Evolutionary conservation across 805 yeast genomes (phyloP), one percentile per base, ranked within the genome.

Genomic region (Cyberlindnera xylosilytica): DNA sequence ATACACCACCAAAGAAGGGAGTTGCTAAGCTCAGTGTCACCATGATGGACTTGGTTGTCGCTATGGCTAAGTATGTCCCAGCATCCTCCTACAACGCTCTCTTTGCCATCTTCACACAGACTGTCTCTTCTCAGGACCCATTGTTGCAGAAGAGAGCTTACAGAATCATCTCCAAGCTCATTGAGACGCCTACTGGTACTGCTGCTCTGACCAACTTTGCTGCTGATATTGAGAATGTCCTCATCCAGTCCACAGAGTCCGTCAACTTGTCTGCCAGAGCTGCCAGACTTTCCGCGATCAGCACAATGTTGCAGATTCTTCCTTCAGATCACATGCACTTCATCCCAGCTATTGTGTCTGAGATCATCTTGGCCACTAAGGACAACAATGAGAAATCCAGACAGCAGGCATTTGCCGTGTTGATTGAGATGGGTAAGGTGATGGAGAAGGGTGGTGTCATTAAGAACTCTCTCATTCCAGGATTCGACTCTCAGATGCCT

Each of bases 381-480:
- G 97, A 89, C 58, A 83, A 80, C 42, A 95, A 91, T 61, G 99
- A 93, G 64, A 87, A 87, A 66, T 79, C 97, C 2, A 78, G 99
- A 60, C 86, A 81, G 49, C 69, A 81, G 13, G 83, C 97, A 1
- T 93, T 83, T 61, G 74, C 78, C 34, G 74, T 85, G 27, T 71
- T 93, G 45, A 80, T 87, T 34, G 74, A 76, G 31, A 87, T 90
- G 88, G 98, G 91, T 49, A 66, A 78, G 36, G 79, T 76, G 49
- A 85, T 93, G 93, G 29, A 28, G 4, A 63, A 64, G 16, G 85
- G 87, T 37, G 91, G 95, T 32, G 54, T 73, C 4, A 74, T 93
- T 34, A 73, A 74, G 41, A 82, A 86, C 57, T 67, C 80, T 15
- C 66, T 73, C 52, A 79, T 85, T 45, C 81, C 88, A 27, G 87